Conservation (phyloP, 176 grass and related monocot genomes). For the Urochloa ruziziensis region DNA sequence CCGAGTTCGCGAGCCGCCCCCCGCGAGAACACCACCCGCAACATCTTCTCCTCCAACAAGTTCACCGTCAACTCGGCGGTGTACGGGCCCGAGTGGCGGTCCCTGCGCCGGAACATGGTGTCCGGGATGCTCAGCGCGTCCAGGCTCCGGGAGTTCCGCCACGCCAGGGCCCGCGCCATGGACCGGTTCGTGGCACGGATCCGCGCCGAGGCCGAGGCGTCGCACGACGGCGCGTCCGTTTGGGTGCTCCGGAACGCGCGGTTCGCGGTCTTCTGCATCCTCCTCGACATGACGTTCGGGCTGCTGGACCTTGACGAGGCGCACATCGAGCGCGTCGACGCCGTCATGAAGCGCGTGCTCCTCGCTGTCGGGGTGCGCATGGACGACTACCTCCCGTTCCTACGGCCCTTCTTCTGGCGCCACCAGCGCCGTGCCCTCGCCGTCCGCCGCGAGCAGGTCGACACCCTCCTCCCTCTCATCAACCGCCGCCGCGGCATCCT, state of each 20-base stretch:
- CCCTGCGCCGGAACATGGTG: constrained; percentile 91
- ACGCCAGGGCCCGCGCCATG: constrained; percentile 60
- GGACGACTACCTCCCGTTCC: constrained; percentile 96
- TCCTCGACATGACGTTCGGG: constrained; percentile 88
- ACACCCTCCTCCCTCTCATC: constrained; percentile 69
- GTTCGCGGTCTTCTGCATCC: constrained; percentile 88
- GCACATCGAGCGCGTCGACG: constrained; percentile 63
- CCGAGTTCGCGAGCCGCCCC: constrained; percentile 75
- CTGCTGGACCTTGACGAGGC: constrained; percentile 73
- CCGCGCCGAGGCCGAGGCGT: constrained; percentile 55
- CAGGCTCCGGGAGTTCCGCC: constrained; percentile 63
- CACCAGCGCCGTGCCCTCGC: constrained; percentile 58
- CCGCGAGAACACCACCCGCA: constrained; percentile 65
- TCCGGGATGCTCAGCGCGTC: constrained; percentile 77
- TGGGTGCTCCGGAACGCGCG: constrained; percentile 96
- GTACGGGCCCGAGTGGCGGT: constrained; percentile 82
- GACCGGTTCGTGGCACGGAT: constrained; percentile 77
- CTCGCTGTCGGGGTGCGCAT: constrained; percentile 58
- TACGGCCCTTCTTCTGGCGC: constrained; percentile 60
- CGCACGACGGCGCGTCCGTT: constrained; percentile 43
- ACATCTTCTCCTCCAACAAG: constrained; percentile 90
- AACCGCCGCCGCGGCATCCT: constrained; percentile 62
- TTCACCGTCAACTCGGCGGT: constrained; percentile 86
- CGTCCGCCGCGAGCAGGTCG: constrained; percentile 64
- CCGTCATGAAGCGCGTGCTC: constrained; percentile 83